Conservation (phyloP, 2,329 filamentous ascomycete genomes). For the Hansfordia pulvinata region DNA sequence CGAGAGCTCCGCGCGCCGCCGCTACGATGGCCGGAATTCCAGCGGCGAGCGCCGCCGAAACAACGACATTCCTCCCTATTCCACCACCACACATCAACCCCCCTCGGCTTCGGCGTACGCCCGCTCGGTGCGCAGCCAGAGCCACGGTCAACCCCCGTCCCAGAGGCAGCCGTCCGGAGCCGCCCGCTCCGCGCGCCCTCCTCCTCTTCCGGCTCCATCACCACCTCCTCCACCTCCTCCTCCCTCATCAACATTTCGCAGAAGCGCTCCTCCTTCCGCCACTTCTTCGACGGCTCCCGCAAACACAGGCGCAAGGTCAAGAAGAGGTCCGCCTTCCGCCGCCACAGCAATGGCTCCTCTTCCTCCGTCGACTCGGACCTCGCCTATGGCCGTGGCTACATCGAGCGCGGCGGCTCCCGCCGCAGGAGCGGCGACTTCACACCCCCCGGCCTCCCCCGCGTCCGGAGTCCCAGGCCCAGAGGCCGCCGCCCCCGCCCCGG, state of each 20-base stretch:
- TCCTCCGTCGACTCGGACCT: constrained; percentile 56
- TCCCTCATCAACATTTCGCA: constrained; percentile 56
- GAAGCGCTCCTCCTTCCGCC: constrained; percentile 36
- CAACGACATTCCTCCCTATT: constrained; percentile 14
- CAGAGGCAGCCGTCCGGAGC: too few species aligned
- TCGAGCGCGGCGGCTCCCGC: constrained; percentile 25
- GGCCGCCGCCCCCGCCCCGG: constrained; percentile 10
- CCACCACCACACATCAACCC: constrained; percentile 8
- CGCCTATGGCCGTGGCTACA: constrained; percentile 50
- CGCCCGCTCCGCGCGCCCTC: too few species aligned
- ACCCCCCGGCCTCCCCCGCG: too few species aligned
- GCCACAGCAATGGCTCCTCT: constrained; percentile 49
- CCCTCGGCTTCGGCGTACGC: too few species aligned
- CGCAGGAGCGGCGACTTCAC: constrained; percentile 18
- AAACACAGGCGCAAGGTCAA: constrained; percentile 25
- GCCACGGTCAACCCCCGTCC: too few species aligned
- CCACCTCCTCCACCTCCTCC: constrained; percentile 38
- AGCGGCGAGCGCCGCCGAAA: constrained; percentile 14
- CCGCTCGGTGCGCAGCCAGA: too few species aligned
- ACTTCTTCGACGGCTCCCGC: constrained; percentile 50
- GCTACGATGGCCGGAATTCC: constrained; percentile 24
- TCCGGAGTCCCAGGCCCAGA: too few species aligned
- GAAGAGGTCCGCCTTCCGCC: constrained; percentile 39
- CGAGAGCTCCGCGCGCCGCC: constrained; percentile 38
- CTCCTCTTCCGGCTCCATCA: constrained; percentile 17